Base-by-base conservation (phyloP, 495 filamentous ascomycete genomes). In the Hypomontagnella monticulosa region DNA sequence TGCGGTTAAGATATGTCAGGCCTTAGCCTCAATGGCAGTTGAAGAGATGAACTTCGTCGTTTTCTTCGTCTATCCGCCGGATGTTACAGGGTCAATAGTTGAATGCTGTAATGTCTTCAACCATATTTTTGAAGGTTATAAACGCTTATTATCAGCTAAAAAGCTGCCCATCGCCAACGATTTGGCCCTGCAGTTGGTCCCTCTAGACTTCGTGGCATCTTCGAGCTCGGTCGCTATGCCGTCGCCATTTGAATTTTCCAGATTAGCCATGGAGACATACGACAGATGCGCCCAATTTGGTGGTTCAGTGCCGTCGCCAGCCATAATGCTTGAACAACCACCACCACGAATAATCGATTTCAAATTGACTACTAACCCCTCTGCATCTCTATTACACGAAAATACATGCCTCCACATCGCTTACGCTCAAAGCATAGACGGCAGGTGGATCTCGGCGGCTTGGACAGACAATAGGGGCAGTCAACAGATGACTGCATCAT, bases 401-500 rank as follows among this genome's bases (percentile, higher is more conserved):
- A 92, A 93, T 33, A 88, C 85, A 10, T 89, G 88, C 61, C 84
- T 99, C 9, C 96, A 99, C 73, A 77, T 98, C 44, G 93, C 91
- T 6, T 97, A 94, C 71, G 89, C 90, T 0, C 87, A 88, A 61
- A 94, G 91, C 71, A 78, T 88, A 27, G 92, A 95, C 71, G 88
- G 91, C 44, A 85, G 90, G 14, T 99, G 96, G 96, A 75, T 97
- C 43, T 89, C 89, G 0, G 93, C 88, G 4, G 90, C 91, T n/a
- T 99, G 96, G 96, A 91, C 90, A 1, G 93, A 98, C 75, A 93
- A 87, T 67, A 84, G 80, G 19, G 96, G 95, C 0, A 85, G 80
- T 38, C 83, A 91, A 57, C 92, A 96, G 72, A 88, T 85, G 63
- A 90, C 82, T 4, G 88, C 91, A 27, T 91, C 91, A 1, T 96